Base-by-base conservation (phyloP, 148 eudicot species). In the Gaultheria prostrata region DNA sequence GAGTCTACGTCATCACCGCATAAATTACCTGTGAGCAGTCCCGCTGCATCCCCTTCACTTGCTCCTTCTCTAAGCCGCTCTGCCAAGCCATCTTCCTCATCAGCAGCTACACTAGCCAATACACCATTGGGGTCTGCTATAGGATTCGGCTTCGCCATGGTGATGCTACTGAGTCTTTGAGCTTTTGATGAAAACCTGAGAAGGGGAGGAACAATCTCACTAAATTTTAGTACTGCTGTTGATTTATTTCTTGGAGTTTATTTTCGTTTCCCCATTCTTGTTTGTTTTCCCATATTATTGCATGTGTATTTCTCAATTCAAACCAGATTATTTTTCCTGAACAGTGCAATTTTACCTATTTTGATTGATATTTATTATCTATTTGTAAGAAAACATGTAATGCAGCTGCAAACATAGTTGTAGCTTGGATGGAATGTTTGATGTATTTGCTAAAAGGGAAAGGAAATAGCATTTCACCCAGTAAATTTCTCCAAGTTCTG, bases 71-170 rank as follows among this genome's bases (percentile, higher is more conserved):
- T 75, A 2, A 76, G 20, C 10, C 83, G n/a, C 10, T 63, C 87
- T 1, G 61, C 82, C 8, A 26, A 81, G 15, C 75, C 85, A 69
- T 61, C 89, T 12, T 57, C 84, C 48, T 77, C 70, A 1, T 87
- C 88, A 30, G 84, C 89, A 49, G 87, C 90, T n/a, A 71, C 54
- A 30, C 82, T 69, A 74, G 78, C 50, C 70, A 46, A 82, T 57
- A 76, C 53, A 56, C 30, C 78, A 21, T 20, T 82, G 32, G 79
- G 82, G 43, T 57, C 81, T 35, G 24, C 76, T 3, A 32, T 85
- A 1, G 86, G 84, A 35, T 76, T 86, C 4, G 76, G 84, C 15
- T 57, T 87, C 57, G 26, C 76, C 71, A 76, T 82, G 70, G 53
- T 77, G 75, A 54, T 83, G 82, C 69, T 84, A 57, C 63, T 84